Evolutionary conservation across 2,329 filamentous ascomycete species (phyloP), one percentile per base, ranked within the genome.

Genomic region (Sclerotinia sclerotiorum): DNA sequence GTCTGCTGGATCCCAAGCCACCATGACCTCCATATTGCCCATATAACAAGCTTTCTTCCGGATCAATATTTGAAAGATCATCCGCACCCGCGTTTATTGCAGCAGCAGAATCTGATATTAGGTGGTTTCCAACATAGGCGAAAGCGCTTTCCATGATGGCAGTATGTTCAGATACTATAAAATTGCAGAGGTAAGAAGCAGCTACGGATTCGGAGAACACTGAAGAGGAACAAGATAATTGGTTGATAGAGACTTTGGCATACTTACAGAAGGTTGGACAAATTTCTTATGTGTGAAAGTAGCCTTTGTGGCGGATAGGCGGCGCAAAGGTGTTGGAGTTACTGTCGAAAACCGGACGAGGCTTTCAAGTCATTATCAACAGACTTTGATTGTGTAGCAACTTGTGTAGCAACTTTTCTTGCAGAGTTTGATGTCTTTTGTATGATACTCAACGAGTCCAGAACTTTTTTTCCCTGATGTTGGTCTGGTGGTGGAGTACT

Each of bases 61-160:
- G 84, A 73, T 93, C 90, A 76, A 90, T 84, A 51, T 86, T 86
- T 52, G 88, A 90, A 44, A 90, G 80, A 70, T 88, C 88, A 81
- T 96, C 93, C 88, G 76, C 76, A 76, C 87, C 90, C 72, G 93
- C 93, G 77, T 96, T 97, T 80, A 97, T 97, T 71, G 90, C 92
- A 70, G 90, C 89, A 67, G 90, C 91, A 65, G 90, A 93, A 81
- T 94, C 91, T 76, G 91, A 93, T 77, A 95, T 88, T 74, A 94
- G 83, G 81, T 94, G 90, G 81, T 95, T 97, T 76, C 90, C 91
- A 77, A 94, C 87, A 81, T 95, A 90, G 71, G 90, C 94, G 79
- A 96, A 97, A 74, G 92, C 91, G 79, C 90, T 91, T 83, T 95
- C 92, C 92, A 95, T 94, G 74, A 64, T 77, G 65, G 49, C 7